phyloP scores from a whole-genome alignment of 768 basidiomycete genomes.

The Piloderma croceum region DNA sequence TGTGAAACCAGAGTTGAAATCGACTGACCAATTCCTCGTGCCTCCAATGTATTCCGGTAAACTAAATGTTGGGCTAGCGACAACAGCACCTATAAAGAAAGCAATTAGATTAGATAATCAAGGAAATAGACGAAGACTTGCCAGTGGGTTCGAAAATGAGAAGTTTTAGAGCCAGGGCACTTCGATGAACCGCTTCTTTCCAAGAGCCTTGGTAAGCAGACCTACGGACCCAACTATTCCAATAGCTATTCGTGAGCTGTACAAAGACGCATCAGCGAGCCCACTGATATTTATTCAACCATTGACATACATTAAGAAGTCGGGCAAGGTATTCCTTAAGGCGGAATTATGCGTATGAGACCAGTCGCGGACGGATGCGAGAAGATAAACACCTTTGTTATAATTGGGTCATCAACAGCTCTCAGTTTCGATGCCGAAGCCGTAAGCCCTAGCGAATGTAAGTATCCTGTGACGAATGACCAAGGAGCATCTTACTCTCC shows the following conservation, averaged over 20 bases:
- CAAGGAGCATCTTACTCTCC: conserved; percentile 27
- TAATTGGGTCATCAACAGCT: conserved; percentile 61
- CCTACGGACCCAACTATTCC: conserved; percentile 85
- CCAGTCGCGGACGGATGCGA: neutral
- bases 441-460: conserved; percentile 32
- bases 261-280: neutral
- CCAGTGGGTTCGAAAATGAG: conserved; percentile 91
- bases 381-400: conserved; percentile 47
- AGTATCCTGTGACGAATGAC: neutral
- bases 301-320: too few relatives aligned
- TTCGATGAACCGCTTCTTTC: conserved; percentile 92
- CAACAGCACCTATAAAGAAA: conserved; percentile 64
- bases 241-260: conserved; percentile 72
- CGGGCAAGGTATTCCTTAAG: too few relatives aligned
- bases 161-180: conserved; percentile 89
- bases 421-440: conserved; percentile 40
- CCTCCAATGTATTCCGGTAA: conserved; percentile 91
- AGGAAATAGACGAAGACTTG: conserved; percentile 14
- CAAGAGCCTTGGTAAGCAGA: conserved; percentile 90
- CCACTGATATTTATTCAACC: too few relatives aligned
- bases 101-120: conserved; percentile 1
- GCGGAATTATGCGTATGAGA: too few relatives aligned
- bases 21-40: conserved; percentile 71
- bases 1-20: neutral
- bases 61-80: conserved; percentile 94